Evolutionary conservation across 192 early-diverging fungal genomes (phyloP).

Genomic region (Powellomyces hirtus): DNA sequence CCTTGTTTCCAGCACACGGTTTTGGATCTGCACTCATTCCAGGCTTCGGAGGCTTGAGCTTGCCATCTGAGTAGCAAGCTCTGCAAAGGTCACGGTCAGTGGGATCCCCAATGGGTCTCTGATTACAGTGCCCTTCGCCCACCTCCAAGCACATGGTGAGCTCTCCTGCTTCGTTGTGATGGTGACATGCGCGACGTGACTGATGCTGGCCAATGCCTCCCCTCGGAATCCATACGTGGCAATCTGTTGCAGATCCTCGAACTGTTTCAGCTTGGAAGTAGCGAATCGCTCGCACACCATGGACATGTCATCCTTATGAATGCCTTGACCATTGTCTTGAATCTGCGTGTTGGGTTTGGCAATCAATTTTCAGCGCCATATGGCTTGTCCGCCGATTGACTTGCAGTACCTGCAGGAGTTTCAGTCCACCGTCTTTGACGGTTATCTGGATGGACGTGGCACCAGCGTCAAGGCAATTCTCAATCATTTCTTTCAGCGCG

Average conservation of each 20-base stretch:
- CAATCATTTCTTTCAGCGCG: conserved; percentile 94
- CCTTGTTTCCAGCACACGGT: conserved; percentile 92
- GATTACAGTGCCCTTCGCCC: too few relatives aligned
- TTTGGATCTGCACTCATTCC: conserved; percentile 78
- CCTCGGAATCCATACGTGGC: conserved; percentile 95
- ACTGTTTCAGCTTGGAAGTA: conserved; percentile 83
- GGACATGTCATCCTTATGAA: conserved; percentile 78
- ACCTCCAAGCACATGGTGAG: conserved; percentile 52
- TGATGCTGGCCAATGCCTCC: conserved; percentile 95
- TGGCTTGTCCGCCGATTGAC: too few relatives aligned
- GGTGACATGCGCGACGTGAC: conserved; percentile 89
- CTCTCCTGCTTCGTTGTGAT: conserved; percentile 52
- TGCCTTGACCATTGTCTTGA: conserved; percentile 93
- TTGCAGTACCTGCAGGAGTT: conserved; percentile 81
- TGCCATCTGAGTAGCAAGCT: conserved; percentile 84
- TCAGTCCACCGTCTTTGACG: conserved; percentile 89
- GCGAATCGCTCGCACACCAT: conserved; percentile 95
- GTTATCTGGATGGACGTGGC: conserved; percentile 79
- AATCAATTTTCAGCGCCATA: too few relatives aligned
- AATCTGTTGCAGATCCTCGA: conserved; percentile 83
- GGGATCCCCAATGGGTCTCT: neutral
- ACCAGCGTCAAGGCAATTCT: conserved; percentile 94
- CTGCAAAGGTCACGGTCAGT: conserved; percentile 33
- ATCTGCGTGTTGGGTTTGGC: conserved; percentile 55
- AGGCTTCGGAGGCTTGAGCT: conserved; percentile 71